Evolutionary conservation across 352 stramenopile species (phyloP), one percentile per base, ranked within the genome.

Genomic region (Globisporangium okanoganense): DNA sequence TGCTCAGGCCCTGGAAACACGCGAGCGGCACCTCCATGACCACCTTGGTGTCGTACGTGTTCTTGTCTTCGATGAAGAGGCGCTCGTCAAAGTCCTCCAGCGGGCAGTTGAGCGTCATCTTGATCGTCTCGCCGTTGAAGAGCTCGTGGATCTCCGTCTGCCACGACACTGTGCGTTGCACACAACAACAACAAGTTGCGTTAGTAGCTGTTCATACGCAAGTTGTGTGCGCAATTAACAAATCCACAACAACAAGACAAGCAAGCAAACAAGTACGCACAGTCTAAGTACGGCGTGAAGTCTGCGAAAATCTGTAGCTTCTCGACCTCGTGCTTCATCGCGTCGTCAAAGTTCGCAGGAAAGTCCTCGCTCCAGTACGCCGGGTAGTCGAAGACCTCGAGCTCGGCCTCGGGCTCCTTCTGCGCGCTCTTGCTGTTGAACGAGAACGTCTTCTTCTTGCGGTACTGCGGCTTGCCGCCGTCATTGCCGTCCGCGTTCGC

Each of bases 261-360:
- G 35, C 22, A 22, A 54, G 12, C 38, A 53, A 52, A 2, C 8
- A 25, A 22, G 14, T 16, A 76, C 73, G 43, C 65, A 82, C 73
- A 62, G 64, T 93, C 84, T 63, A 93, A 72, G 54, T 81, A 78
- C 50, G 76, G 71, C 43, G 82, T 87, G 48, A 93, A 88, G 68
- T 93, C 84, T 22, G 76, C 62, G 63, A 93, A 93, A 45, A 93
- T 80, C 72, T 92, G 72, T 51, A 93, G 71, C 69, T 92, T 93
- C 65, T 93, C 81, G 56, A 93, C 81, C 59, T 93, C 84, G 73
- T 93, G 84, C 77, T 93, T 93, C 84, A 93, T 93, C 24, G 64
- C 68, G 52, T 92, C 72, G 60, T 88, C 79, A 65, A 93, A 93
- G 45, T 74, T 72, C 40, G 51, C 58, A 0, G 84, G 84, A 51